Base-by-base conservation (phyloP, 768 basidiomycete genomes). In the Clitopilus hobsonii region DNA sequence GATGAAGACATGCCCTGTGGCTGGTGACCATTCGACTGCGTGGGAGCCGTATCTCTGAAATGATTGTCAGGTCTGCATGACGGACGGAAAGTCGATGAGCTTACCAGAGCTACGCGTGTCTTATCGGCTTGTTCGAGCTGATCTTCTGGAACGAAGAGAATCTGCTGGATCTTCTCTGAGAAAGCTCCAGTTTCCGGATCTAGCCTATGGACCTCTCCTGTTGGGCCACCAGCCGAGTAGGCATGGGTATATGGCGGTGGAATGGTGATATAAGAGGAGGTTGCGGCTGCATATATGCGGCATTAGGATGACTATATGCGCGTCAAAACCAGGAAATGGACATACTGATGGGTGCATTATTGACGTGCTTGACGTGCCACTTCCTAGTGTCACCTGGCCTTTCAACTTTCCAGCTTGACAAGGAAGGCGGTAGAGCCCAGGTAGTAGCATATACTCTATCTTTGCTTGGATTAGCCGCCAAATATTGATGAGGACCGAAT, bases 401-500 rank as follows among this genome's bases (percentile, higher is more conserved):
- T 36, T 73, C 70, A 10, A 80, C 57, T 4, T 65, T 64, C 79
- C 80, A 83, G 56, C 74, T 77, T 0, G 73, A 73, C 5, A 83
- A 69, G 5, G 66, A 60, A 0, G 80, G 79, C 3, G 79, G 80
- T 3, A 67, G 59, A 0, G 77, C 74, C 81, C 81, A 83, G 57
- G 73, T 79, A 0, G 81, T 83, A 1, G 78, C 71, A 60, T 78
- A 83, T 1, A 74, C 69, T 18, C 69, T 58, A 30, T 71, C 64
- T 47, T 66, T 74, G n/a, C 54, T 57, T 2, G 67, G 58, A 56
- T 74, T 74, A 3, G 69, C 57, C 0, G 74, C 73, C 2, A 83
- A 66, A 61, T 81, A 81, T 52, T 81, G 80, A 56, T 83, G 79
- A 0, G 81, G 80, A 7, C 79, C 79, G 59, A 71, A 75, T 0